Conservation (phyloP, 352 stramenopile species). For the Phytopythium oedochilum region DNA sequence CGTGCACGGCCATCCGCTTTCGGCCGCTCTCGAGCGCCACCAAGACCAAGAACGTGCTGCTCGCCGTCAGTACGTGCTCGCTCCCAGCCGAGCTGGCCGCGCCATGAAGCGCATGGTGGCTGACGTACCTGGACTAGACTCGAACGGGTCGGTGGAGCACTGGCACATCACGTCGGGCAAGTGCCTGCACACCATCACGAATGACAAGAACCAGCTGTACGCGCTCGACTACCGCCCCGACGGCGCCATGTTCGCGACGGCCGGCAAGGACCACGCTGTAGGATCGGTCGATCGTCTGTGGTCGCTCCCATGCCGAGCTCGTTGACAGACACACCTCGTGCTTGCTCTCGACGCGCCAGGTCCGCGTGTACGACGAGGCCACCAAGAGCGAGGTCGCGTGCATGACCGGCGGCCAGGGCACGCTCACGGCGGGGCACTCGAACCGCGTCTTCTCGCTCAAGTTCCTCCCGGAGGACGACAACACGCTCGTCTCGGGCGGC, state of each 20-base stretch:
- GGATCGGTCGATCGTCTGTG: no score
- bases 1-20: constrained; percentile 82
- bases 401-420: constrained; percentile 62
- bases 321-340: no score
- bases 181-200: constrained; percentile 88
- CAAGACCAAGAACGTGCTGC: constrained; percentile 91
- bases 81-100: background rate
- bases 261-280: constrained; percentile 85
- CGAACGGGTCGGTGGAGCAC: constrained; percentile 86
- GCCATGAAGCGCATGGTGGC: no score
- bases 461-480: constrained; percentile 77
- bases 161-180: constrained; percentile 93
- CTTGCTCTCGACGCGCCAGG: no score
- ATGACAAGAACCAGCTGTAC: constrained; percentile 87
- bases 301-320: no score
- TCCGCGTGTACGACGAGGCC: constrained; percentile 87
- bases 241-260: constrained; percentile 83
- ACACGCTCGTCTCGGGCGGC: constrained; percentile 81
- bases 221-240: constrained; percentile 86
- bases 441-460: constrained; percentile 92
- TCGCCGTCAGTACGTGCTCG: constrained; percentile 70
- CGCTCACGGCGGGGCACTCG: constrained; percentile 79
- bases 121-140: no score
- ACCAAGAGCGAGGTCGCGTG: constrained; percentile 75
- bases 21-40: constrained; percentile 68